A percentile compares a stretch with the other conserved stretches of the same genome.
phyloP scores from a whole-genome alignment of 345 rosid genomes.

The Carallia pectinifolia region DNA sequence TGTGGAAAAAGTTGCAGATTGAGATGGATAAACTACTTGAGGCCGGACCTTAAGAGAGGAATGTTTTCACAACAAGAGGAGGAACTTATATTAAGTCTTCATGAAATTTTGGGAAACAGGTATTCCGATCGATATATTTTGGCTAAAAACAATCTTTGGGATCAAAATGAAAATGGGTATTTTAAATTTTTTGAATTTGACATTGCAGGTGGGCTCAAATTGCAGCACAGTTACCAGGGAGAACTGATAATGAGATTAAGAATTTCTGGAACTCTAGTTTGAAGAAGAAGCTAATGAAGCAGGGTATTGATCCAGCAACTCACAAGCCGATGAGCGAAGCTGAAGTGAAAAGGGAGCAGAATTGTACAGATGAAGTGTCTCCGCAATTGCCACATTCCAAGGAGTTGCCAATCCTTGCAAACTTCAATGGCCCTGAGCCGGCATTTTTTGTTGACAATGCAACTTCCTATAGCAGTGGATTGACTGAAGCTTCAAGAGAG shows the following conservation, averaged over 20 bases:
- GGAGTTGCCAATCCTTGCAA: constrained; percentile 16
- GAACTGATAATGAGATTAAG: constrained; percentile 73
- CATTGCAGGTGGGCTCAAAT: constrained; percentile 67
- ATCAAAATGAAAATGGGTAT: constrained; percentile 3
- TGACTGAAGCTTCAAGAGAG: constrained; percentile 29
- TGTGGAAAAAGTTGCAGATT: constrained; percentile 91
- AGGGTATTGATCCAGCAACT: constrained; percentile 66
- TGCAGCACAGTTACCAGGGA: constrained; percentile 59
- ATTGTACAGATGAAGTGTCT: constrained; percentile 13
- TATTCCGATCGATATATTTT: constrained; percentile 13
- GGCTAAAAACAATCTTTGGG: background rate
- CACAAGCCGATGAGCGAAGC: constrained; percentile 42
- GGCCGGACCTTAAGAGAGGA: constrained; percentile 86
- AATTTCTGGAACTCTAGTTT: constrained; percentile 68
- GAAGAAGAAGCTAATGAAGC: constrained; percentile 73
- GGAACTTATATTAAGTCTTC: constrained; percentile 39
- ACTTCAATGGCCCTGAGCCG: constrained; percentile 32
- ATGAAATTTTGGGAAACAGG: constrained; percentile 47
- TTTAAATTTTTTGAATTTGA: background rate
- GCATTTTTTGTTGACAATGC: constrained; percentile 35
- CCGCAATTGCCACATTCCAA: constrained; percentile 6
- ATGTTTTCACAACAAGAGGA: constrained; percentile 48
- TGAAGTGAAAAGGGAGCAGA: constrained; percentile 36
- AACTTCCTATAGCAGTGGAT: constrained; percentile 16
- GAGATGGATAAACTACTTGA: constrained; percentile 89